Evolutionary conservation across 1,284 basidiomycete genomes (phyloP), one percentile per base, ranked within the genome.

Genomic region (Cutaneotrichosporon cutaneum): DNA sequence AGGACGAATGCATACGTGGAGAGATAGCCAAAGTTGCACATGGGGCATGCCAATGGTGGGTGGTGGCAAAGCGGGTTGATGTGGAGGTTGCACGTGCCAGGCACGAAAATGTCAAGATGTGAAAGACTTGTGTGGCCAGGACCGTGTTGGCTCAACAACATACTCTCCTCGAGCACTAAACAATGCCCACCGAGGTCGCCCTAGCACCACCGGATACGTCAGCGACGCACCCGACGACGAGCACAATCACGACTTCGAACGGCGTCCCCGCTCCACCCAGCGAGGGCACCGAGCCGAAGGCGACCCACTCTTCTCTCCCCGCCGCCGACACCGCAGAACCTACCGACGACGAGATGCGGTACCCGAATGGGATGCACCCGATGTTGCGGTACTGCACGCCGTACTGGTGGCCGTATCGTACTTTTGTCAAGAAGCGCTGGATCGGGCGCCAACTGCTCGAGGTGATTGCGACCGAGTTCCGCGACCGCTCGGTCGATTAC

Each of bases 401-500:
- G 22, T 82, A 82, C 68, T 81, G 82, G 81, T 82, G 75, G 71
- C 77, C 80, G 14, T 84, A 93, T 77, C 88, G 87, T 22, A 96
- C 93, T 0, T 94, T 90, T 85, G 91, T 92, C 26, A 98, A 98
- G 80, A 75, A 88, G 64, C 84, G 94, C 32, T 78, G 76, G 75
- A 72, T 78, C 33, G 78, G 78, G 3, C 60, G 78, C 50, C 71
- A 76, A 65, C 66, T 80, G 24, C 79, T 93, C 30, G 91, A 93
- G 76, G 86, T 93, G 47, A 87, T 94, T 26, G 90, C 88, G 0
- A 92, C 92, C 0, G 92, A 95, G 77, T 95, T 94, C 75, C 82
- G 92, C 56, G 92, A 94, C 81, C 83, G 92, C 52, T 90, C 88
- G 9, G 88, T 92, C 82, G 92, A 94, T 70, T 94, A 94, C 78